A percentile compares a stretch with the other conserved stretches of the same genome.
Conservation (phyloP, 2,329 filamentous ascomycete species). For the Aspergillus ochraceus region DNA sequence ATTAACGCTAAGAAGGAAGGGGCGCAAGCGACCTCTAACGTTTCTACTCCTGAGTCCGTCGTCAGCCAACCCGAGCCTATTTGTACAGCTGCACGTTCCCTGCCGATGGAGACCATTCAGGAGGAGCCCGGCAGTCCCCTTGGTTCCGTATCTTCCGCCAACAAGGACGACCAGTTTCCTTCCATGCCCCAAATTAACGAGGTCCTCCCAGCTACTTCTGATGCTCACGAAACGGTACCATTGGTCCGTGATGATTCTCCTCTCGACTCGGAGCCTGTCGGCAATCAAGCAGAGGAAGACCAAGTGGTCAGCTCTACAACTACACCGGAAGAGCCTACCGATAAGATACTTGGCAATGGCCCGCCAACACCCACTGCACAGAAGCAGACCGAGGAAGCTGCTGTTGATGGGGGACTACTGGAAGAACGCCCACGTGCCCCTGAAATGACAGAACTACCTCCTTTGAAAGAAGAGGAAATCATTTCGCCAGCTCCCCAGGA, state of each 20-base stretch:
- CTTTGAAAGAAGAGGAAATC: not conserved
- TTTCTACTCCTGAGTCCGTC: not conserved
- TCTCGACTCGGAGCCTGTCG: not conserved
- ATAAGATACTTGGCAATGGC: not conserved
- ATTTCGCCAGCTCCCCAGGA: not conserved
- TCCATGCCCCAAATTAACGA: not conserved
- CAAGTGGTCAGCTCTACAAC: not conserved
- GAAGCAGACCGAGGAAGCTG: not conserved
- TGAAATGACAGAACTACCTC: not conserved
- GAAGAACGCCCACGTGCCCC: not conserved
- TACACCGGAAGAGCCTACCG: not conserved
- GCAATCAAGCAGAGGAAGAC: not conserved
- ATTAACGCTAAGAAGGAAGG: conserved; percentile 8
- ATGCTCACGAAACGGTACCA: not conserved
- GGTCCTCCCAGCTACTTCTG: not conserved
- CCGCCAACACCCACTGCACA: not conserved
- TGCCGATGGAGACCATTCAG: conserved; percentile 24
- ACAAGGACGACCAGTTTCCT: not conserved
- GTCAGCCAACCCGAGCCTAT: conserved; percentile 1
- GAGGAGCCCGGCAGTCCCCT: conserved; percentile 18
- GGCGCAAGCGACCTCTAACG: not conserved
- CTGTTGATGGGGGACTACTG: not conserved
- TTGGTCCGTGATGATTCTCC: not conserved
- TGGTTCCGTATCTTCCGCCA: not conserved
- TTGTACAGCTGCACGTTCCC: conserved; percentile 11